Evolutionary conservation across 2,329 filamentous ascomycete species (phyloP).

Genomic region (Juglanconis juglandina): DNA sequence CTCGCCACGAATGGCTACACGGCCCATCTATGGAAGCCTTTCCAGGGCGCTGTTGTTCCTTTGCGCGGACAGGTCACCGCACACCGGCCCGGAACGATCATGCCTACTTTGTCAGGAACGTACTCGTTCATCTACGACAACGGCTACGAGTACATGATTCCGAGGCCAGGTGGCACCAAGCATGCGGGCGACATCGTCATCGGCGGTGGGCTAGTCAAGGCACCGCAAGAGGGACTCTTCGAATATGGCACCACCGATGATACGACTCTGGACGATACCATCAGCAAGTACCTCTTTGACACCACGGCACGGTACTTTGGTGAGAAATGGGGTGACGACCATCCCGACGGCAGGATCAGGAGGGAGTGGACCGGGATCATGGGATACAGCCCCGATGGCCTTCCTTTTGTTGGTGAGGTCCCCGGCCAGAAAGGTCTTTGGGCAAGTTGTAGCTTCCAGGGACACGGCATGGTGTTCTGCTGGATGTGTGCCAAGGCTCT

Average conservation of each 20-base stretch:
- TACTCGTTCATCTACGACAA: slow-evolving; percentile 60
- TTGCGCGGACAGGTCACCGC: slow-evolving; percentile 49
- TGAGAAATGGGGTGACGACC: slow-evolving; percentile 43
- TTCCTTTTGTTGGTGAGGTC: slow-evolving; percentile 50
- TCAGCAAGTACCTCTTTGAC: slow-evolving; percentile 44
- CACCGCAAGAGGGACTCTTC: slow-evolving; percentile 37
- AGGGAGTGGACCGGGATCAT: slow-evolving; percentile 55
- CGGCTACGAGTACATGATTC: slow-evolving; percentile 67
- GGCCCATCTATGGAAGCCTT: slow-evolving; percentile 37
- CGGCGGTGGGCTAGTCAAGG: slow-evolving; percentile 52
- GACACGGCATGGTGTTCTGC: slow-evolving; percentile 64
- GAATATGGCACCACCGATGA: slow-evolving; percentile 59
- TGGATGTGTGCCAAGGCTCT: slow-evolving; percentile 58
- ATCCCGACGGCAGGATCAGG: slow-evolving; percentile 37
- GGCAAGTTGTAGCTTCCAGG: slow-evolving; percentile 59
- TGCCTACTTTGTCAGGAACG: slow-evolving; percentile 43
- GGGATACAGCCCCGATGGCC: slow-evolving; percentile 51
- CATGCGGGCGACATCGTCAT: slow-evolving; percentile 55
- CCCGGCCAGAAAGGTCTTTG: slow-evolving; percentile 46
- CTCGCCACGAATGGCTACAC: slow-evolving; percentile 55
- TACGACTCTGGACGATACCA: slow-evolving; percentile 43
- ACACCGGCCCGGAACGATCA: slow-evolving; percentile 30
- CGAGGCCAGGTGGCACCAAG: slow-evolving; percentile 43
- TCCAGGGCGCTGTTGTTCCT: slow-evolving; percentile 47
- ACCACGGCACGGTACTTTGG: slow-evolving; percentile 51